Conservation (phyloP, 345 rosid species). For the Pugionium cornutum region DNA sequence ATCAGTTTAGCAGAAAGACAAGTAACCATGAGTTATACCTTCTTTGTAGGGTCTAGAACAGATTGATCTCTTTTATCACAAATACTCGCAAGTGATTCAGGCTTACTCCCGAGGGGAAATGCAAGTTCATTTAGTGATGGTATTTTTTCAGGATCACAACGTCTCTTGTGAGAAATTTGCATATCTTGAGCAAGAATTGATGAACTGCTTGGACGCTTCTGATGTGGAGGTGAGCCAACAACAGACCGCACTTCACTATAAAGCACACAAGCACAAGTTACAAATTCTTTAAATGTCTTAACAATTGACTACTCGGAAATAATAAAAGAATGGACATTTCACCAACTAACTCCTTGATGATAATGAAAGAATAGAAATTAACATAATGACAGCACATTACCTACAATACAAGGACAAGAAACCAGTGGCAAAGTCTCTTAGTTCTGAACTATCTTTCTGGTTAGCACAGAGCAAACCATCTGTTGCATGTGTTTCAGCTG, state of each 20-base stretch:
- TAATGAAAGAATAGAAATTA: not conserved
- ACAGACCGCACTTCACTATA: constrained; percentile 63
- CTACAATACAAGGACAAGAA: constrained; percentile 92
- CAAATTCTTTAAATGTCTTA: constrained; percentile 9
- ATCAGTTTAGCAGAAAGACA: constrained; percentile 21
- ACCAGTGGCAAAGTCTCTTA: constrained; percentile 70
- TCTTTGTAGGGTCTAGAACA: constrained; percentile 37
- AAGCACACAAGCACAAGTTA: constrained; percentile 24
- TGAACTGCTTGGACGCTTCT: constrained; percentile 56
- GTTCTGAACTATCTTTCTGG: constrained; percentile 48
- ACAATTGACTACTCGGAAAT: not conserved
- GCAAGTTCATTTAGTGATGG: constrained; percentile 36
- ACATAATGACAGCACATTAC: constrained; percentile 43
- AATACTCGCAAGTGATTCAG: constrained; percentile 43
- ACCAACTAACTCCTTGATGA: constrained; percentile 15
- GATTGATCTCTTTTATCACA: constrained; percentile 40
- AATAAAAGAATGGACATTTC: constrained; percentile 12
- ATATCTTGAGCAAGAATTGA: constrained; percentile 44
- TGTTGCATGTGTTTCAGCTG: constrained; percentile 35
- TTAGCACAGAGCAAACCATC: constrained; percentile 36
- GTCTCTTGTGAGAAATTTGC: constrained; percentile 55
- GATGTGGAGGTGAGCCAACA: constrained; percentile 48
- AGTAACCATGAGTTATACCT: constrained; percentile 45
- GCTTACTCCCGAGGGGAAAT: constrained; percentile 42
- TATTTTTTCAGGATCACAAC: constrained; percentile 37